Evolutionary conservation across 2,329 filamentous ascomycete species (phyloP).

Genomic region (Colletotrichum neosansevieriae): DNA sequence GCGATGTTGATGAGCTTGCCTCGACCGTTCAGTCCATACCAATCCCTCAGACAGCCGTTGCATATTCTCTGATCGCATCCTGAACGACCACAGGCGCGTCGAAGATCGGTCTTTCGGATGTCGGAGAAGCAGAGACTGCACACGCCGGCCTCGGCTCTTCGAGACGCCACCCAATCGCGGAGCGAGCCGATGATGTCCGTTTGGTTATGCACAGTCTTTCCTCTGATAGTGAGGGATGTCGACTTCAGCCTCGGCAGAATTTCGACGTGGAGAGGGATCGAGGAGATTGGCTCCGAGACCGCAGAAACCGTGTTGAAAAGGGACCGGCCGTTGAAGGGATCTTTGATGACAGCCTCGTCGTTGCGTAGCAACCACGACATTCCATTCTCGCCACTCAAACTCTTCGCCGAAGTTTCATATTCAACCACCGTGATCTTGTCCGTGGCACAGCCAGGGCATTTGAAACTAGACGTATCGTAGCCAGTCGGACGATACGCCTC

Average conservation of each 20-base stretch:
- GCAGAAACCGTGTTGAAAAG: slow-evolving; percentile 54
- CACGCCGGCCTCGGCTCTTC: slow-evolving; percentile 52
- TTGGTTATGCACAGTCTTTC: slow-evolving; percentile 58
- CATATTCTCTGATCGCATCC: slow-evolving; percentile 60
- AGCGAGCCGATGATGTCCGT: slow-evolving; percentile 51
- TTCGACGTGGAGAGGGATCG: slow-evolving; percentile 51
- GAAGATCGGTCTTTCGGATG: slow-evolving; percentile 51
- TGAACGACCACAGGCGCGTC: slow-evolving; percentile 57
- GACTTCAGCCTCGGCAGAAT: slow-evolving; percentile 47
- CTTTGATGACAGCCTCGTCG: slow-evolving; percentile 48
- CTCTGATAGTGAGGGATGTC: slow-evolving; percentile 47
- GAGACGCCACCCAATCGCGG: slow-evolving; percentile 51
- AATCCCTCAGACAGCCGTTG: slow-evolving; percentile 52
- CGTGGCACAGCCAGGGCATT: slow-evolving; percentile 56
- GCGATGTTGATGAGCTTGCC: slow-evolving; percentile 61
- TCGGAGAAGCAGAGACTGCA: slow-evolving; percentile 61
- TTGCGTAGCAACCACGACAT: slow-evolving; percentile 59
- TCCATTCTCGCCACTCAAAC: slow-evolving; percentile 56
- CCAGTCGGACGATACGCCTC: slow-evolving; percentile 53
- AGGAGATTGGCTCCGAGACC: slow-evolving; percentile 47
- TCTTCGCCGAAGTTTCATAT: slow-evolving; percentile 51
- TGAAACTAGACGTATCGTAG: slow-evolving; percentile 49
- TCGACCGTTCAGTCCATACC: slow-evolving; percentile 60
- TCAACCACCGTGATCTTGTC: slow-evolving; percentile 52
- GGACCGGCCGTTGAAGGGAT: slow-evolving; percentile 54